phyloP scores from a whole-genome alignment of 306 rosid genomes.

The Lathyrus aphaca region DNA sequence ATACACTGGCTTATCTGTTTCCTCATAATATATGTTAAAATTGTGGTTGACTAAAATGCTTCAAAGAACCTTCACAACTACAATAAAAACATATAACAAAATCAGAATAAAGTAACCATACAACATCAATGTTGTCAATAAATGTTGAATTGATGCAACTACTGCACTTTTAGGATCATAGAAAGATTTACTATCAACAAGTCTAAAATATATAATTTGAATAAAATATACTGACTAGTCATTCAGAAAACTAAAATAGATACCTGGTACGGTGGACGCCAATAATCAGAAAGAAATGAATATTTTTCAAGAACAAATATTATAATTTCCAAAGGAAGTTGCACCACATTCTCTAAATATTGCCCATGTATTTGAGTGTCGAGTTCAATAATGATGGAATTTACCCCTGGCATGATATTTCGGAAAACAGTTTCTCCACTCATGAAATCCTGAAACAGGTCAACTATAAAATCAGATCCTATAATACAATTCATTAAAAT shows the following conservation, averaged over 20 bases:
- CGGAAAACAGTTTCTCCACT: constrained; percentile 86
- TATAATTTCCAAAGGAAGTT: constrained; percentile 85
- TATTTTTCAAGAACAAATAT: constrained; percentile 80
- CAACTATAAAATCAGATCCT: constrained; percentile 32
- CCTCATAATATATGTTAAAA: no score
- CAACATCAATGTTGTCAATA: not conserved
- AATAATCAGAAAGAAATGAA: constrained; percentile 81
- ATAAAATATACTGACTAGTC: not conserved
- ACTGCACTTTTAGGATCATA: no score
- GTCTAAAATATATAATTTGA: not conserved
- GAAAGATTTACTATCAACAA: not conserved
- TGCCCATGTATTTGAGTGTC: constrained; percentile 74
- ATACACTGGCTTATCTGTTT: no score
- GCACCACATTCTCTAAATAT: constrained; percentile 88
- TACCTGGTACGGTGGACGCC: constrained; percentile 96
- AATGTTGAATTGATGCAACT: no score
- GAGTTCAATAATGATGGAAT: constrained; percentile 70
- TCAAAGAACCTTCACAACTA: no score
- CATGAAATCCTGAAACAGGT: constrained; percentile 80
- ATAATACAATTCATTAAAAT: constrained; percentile 1
- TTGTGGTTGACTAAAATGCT: no score
- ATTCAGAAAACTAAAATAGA: constrained; percentile 10
- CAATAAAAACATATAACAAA: no score
- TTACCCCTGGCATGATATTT: constrained; percentile 83
- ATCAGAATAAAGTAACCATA: no score